Percentiles rank a stretch among this genome's conserved stretches.
Conservation (phyloP, 192 early-diverging fungal genomes). For the Gryganskiella cystojenkinii region DNA sequence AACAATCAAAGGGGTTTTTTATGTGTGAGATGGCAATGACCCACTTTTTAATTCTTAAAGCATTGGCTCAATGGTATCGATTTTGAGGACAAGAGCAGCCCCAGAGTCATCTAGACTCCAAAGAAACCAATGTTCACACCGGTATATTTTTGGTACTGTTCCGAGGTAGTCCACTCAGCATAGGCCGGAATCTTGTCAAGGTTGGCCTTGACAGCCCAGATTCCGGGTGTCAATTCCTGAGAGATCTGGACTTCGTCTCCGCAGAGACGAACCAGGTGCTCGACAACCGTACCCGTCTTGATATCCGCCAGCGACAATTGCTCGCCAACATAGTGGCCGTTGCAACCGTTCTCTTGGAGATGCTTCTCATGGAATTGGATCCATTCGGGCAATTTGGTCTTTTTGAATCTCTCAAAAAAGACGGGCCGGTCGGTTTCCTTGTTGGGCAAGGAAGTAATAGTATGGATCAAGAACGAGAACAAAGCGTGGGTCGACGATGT, state of each 20-base stretch:
- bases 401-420: constrained; percentile 25
- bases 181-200: constrained; percentile 39
- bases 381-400: constrained; percentile 22
- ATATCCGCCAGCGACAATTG: constrained; percentile 36
- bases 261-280: constrained; percentile 24
- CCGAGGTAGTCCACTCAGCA: constrained; percentile 18
- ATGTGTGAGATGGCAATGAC: no score
- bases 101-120: no score
- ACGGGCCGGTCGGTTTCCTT: constrained; percentile 14
- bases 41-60: no score
- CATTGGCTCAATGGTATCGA: no score
- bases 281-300: constrained; percentile 35
- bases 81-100: no score
- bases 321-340: constrained; percentile 42
- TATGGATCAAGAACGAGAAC: constrained; percentile 21
- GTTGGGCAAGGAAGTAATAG: constrained; percentile 12
- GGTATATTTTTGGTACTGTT: constrained; percentile 30
- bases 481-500: constrained; percentile 25
- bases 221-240: constrained; percentile 30
- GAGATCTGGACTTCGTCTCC: constrained; percentile 20
- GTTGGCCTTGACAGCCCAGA: constrained; percentile 40
- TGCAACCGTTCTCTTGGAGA: constrained; percentile 28
- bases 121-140: constrained; percentile 23
- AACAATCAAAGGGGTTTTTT: no score
- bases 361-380: constrained; percentile 19